These are phyloP conservation scores for Saturnispora sanitii DNA, from an alignment of 805 yeast species.

Conservation along the genomic window DNA sequence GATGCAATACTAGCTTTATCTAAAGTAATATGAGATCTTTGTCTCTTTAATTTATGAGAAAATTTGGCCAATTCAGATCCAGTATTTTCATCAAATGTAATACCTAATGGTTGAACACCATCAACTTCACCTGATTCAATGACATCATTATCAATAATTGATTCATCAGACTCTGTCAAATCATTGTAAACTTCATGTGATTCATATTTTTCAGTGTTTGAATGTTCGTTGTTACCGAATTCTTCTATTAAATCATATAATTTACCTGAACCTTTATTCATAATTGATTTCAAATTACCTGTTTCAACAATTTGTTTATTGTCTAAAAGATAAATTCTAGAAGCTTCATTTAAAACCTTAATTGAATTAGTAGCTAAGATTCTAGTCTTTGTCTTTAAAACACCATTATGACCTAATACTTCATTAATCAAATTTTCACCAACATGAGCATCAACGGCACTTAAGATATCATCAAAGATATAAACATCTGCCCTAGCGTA, in stretches of 20 bases:
- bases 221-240: slow-evolving; percentile 23
- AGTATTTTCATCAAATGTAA: slow-evolving; percentile 11
- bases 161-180: slow-evolving; percentile 4
- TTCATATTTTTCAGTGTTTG: background rate
- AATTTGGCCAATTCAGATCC: slow-evolving; percentile 15
- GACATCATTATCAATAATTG: slow-evolving; percentile 4
- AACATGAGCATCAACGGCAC: slow-evolving; percentile 97
- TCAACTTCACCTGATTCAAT: slow-evolving; percentile 9
- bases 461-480: slow-evolving; percentile 80
- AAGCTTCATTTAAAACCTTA: slow-evolving; percentile 46
- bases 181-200: background rate
- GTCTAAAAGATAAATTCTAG: slow-evolving; percentile 49
- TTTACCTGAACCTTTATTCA: slow-evolving; percentile 16
- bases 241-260: slow-evolving; percentile 31
- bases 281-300: slow-evolving; percentile 37
- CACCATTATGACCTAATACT: slow-evolving; percentile 38
- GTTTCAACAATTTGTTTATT: slow-evolving; percentile 46
- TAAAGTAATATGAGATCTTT: slow-evolving; percentile 21
- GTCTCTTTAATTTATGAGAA: slow-evolving; percentile 7
- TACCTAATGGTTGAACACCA: slow-evolving; percentile 12
- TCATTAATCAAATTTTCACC: slow-evolving; percentile 68
- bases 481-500: slow-evolving; percentile 89
- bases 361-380: slow-evolving; percentile 51
- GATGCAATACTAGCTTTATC: slow-evolving; percentile 61
- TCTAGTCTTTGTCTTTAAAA: slow-evolving; percentile 41